These are phyloP conservation scores for Wickerhamomyces rabaulensis DNA, from an alignment of 805 yeast genomes.

Conservation along the genomic window DNA sequence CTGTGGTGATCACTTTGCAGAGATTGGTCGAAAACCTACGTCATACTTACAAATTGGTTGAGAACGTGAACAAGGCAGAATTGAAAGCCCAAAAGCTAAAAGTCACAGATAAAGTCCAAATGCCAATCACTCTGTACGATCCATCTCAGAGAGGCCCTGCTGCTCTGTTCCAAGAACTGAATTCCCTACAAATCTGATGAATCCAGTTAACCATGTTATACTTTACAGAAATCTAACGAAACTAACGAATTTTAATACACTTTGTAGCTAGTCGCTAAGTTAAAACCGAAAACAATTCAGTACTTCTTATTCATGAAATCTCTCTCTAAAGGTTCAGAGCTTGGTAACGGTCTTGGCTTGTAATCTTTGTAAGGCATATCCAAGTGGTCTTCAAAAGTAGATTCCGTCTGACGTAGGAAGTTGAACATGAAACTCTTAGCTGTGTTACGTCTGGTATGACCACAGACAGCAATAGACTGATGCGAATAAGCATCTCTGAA, in stretches of 20 bases:
- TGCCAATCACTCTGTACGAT: neutral
- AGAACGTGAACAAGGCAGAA: slow-evolving; percentile 5
- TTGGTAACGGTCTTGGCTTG: neutral
- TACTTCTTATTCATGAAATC: neutral
- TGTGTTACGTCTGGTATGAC: neutral
- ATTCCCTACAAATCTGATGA: neutral
- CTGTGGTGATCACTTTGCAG: slow-evolving; percentile 3
- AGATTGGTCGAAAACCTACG: slow-evolving; percentile 4
- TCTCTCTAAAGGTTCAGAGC: neutral
- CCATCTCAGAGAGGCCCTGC: neutral
- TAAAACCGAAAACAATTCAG: neutral
- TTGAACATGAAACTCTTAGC: neutral
- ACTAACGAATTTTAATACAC: no score
- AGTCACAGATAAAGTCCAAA: neutral
- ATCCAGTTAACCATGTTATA: neutral
- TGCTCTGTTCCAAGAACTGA: neutral
- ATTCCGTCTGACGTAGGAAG: neutral
- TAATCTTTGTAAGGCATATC: neutral
- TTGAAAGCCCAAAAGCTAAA: slow-evolving; percentile 8
- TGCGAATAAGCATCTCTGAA: neutral
- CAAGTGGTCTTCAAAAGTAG: neutral
- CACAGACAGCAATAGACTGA: neutral
- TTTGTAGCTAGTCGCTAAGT: no score
- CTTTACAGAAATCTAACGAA: neutral
- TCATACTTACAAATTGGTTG: slow-evolving; percentile 7